Base-by-base conservation (phyloP, 345 rosid species). In the Excoecaria agallocha region DNA sequence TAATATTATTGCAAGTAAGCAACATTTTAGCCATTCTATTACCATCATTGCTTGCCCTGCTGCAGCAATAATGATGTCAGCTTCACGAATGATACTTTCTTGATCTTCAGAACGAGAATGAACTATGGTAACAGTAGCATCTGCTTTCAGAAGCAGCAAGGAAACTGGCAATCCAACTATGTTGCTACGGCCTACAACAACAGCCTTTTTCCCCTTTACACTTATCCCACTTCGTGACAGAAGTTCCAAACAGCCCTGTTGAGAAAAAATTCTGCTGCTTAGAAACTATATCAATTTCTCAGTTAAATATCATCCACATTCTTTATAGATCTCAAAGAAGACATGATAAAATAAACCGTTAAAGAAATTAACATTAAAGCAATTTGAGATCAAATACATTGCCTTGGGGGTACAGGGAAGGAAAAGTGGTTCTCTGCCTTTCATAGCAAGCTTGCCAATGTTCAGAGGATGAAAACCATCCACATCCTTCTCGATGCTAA, bases 391-490 rank as follows among this genome's bases (percentile, higher is more conserved):
- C 59, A 52, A 76, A 49, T 68, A 68, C 30, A 57, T 71, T 85
- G 81, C 98, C 98, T 92, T 91, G 73, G 98, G 98, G 70, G 98
- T 92, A 86, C 98, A 94, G 13, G 98, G 98, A 74, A 85, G 87
- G 70, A 91, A 94, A 77, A 91, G 91, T 22, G 98, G 98, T 12
- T 94, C 95, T 86, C 98, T 82, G 81, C 94, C 98, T 82, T 92
- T 92, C 98, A 94, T 94, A 54, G 97, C 98, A 79, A 92, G 95
- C 87, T 89, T 92, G 72, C 98, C 98, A 38, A 92, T 91, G 71
- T 94, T 94, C 65, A 94, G 72, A 62, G 98, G 98, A 86, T 94
- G 98, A 85, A 94, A 94, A 16, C 98, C 98, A 83, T 94, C 98
- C 0, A 92, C 97, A 83, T 92, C 97, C 78, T 92, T 94, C 77